Evolutionary conservation across 345 rosid species (phyloP), one percentile per base, ranked within the genome.

Genomic region (Balakata baccata): DNA sequence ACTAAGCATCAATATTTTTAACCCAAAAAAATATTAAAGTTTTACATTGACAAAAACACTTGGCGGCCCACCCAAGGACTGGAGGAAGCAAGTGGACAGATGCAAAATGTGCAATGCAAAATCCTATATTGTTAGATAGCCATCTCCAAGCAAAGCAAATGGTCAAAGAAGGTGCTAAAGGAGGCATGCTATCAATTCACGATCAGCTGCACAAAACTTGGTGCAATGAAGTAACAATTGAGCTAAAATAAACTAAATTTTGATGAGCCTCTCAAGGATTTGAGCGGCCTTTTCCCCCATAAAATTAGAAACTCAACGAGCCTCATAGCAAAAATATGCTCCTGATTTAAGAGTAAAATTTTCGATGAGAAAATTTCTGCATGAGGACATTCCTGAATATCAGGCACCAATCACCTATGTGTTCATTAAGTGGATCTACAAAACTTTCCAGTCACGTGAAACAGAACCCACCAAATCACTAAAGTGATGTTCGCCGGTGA

Each of bases 401-500:
- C 62, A 9, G 38, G 62, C 62, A 58, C 62, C 37, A n/a, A 54
- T 5, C 59, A 54, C 47, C 47, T 5, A 0, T 58, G 39, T 7
- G 10, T 34, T 47, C 11, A 63, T 63, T 1, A 37, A 62, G 45
- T 62, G 3, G 13, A 63, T 37, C 20, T 2, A 16, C 7, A 62
- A 37, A 66, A 41, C 1, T 43, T 46, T 10, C 9, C 10, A 23
- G 25, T 66, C 23, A 46, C 52, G 12, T 67, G 22, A 16, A 5
- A 49, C 58, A 67, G 13, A 67, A 29, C 70, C 34, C 37, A 67
- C 70, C 58, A 29, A 67, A 41, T 67, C 23, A 49, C 20, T 25
- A 29, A 47, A 66, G 18, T 11, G 54, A 66, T 11, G 57, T 49
- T 50, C 25, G 56, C 39, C 39, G 11, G 70, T 41, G 54, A 47